phyloP scores from a whole-genome alignment of 306 rosid genomes.

The Pyrus bretschneideri region DNA sequence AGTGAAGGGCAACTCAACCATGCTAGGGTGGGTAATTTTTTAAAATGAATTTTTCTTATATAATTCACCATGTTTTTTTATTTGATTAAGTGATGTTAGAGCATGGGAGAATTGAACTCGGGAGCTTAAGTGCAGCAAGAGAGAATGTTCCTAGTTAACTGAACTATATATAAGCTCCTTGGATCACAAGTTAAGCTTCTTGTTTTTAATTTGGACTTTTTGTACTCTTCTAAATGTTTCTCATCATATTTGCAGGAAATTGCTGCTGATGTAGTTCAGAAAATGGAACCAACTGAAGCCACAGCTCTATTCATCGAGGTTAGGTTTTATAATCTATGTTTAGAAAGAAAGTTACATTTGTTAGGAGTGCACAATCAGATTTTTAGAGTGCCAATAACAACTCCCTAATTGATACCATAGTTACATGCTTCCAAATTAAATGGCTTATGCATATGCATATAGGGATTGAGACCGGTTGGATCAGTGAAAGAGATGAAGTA shows the following conservation, averaged over 20 bases:
- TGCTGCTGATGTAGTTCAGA: slow-evolving; percentile 63
- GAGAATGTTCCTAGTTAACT: too few relatives aligned
- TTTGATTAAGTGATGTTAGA: background rate
- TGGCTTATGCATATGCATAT: background rate
- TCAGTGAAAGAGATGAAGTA: slow-evolving; percentile 23
- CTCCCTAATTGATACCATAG: background rate
- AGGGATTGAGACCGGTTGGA: slow-evolving; percentile 30
- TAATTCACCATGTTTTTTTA: background rate
- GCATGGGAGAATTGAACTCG: too few relatives aligned
- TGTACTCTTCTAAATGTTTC: background rate
- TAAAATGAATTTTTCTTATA: background rate
- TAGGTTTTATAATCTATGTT: background rate
- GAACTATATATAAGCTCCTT: too few relatives aligned
- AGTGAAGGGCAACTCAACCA: slow-evolving; percentile 48
- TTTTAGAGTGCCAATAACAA: too few relatives aligned
- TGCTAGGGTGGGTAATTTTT: slow-evolving; percentile 44
- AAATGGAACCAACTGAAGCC: slow-evolving; percentile 53
- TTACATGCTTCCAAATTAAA: background rate
- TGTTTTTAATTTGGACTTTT: background rate
- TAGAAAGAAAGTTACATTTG: too few relatives aligned
- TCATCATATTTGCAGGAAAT: slow-evolving; percentile 45
- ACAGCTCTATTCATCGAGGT: slow-evolving; percentile 53
- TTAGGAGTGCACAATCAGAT: too few relatives aligned
- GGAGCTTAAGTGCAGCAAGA: too few relatives aligned
- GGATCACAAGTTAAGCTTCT: background rate